These are phyloP conservation scores for Naganishia cerealis DNA, from an alignment of 1,284 basidiomycete species.

Conservation along the genomic window DNA sequence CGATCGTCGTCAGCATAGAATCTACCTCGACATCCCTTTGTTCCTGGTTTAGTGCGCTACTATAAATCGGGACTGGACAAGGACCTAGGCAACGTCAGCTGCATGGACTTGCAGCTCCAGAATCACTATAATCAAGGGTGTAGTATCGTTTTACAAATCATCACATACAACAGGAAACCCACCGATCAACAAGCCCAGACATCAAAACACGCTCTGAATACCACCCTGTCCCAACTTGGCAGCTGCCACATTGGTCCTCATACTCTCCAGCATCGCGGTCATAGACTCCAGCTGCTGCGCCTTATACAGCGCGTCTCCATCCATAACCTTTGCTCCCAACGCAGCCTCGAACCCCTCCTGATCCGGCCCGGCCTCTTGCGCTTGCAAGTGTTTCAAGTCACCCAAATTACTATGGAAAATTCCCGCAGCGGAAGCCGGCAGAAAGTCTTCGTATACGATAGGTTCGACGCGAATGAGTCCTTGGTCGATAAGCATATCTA, in stretches of 20 bases:
- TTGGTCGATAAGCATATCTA: constrained; percentile 39
- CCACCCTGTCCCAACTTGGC: constrained; percentile 10
- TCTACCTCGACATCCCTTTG: no score
- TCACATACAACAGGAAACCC: constrained; percentile 1
- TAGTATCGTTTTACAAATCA: neutral
- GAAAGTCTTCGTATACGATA: constrained; percentile 56
- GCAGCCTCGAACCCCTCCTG: constrained; percentile 26
- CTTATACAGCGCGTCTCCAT: constrained; percentile 28
- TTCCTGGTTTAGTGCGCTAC: no score
- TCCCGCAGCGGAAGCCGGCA: constrained; percentile 55
- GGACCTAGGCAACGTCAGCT: no score
- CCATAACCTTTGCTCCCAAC: constrained; percentile 27
- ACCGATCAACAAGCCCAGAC: neutral
- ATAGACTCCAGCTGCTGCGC: constrained; percentile 24
- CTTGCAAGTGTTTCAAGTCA: constrained; percentile 33
- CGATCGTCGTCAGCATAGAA: no score
- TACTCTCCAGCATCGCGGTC: constrained; percentile 22
- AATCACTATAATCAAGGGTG: neutral
- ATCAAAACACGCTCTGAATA: constrained; percentile 21
- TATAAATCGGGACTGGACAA: no score
- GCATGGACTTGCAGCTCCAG: neutral
- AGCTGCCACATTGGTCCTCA: constrained; percentile 8
- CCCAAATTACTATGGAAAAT: constrained; percentile 55
- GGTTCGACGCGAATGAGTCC: constrained; percentile 47
- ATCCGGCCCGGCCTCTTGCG: constrained; percentile 21